Evolutionary conservation across 495 filamentous ascomycete genomes (phyloP).

Genomic region (Lineolata rhizophorae): DNA sequence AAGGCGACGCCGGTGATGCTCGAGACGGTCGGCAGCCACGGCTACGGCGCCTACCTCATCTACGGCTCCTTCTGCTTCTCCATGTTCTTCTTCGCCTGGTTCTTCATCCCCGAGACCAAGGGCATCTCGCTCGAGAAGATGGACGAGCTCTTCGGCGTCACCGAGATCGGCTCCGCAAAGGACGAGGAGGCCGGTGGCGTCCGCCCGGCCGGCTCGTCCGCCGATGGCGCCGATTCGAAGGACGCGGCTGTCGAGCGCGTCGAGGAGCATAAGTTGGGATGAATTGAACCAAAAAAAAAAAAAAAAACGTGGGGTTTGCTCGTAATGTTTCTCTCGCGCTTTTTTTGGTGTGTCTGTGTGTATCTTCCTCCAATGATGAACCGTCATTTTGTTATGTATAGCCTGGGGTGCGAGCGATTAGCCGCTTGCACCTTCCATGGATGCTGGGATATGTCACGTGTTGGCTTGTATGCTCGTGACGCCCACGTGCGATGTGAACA

Average conservation of each 20-base stretch:
- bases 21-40: conserved; percentile 12
- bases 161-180: neutral
- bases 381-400: no score
- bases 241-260: neutral
- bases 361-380: no score
- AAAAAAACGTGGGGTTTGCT: no score
- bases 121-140: conserved; percentile 16
- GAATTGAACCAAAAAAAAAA: no score
- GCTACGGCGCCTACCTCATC: conserved; percentile 32
- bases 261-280: neutral
- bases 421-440: no score
- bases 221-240: neutral
- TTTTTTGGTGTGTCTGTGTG: no score
- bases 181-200: neutral
- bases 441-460: no score
- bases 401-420: no score
- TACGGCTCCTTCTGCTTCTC: conserved; percentile 40
- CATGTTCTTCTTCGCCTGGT: conserved; percentile 28
- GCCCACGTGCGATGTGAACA: no score
- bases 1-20: conserved; percentile 15
- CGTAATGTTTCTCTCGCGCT: no score
- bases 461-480: no score
- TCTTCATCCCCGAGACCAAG: conserved; percentile 30
- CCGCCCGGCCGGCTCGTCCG: neutral
- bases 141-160: conserved; percentile 14